Conservation (phyloP, 257 asterid species). For the Jasminum sambac region DNA sequence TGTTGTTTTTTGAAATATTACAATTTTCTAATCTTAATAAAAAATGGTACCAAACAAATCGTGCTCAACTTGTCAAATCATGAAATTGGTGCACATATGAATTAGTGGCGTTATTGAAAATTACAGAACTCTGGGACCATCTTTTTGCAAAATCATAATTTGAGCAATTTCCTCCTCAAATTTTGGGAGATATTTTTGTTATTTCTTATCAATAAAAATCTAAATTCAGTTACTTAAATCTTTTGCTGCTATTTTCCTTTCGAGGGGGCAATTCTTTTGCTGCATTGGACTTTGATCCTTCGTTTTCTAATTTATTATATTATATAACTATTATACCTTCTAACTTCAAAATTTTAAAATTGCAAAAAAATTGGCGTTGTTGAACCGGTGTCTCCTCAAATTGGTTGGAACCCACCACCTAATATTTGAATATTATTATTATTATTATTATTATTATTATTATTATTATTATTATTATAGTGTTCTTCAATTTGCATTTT, state of each 20-base stretch:
- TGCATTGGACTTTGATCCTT: slow-evolving; percentile 18
- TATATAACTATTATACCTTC: neutral
- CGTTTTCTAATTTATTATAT: neutral
- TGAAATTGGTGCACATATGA: too few relatives aligned
- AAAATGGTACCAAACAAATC: too few relatives aligned
- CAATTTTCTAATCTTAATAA: too few relatives aligned
- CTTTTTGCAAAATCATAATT: neutral
- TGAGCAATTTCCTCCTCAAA: slow-evolving; percentile 20
- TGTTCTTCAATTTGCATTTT: neutral
- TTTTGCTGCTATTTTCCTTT: neutral
- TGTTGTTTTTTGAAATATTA: too few relatives aligned
- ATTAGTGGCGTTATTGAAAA: slow-evolving; percentile 20
- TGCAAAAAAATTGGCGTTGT: slow-evolving; percentile 19
- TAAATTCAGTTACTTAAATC: neutral
- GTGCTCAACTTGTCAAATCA: too few relatives aligned
- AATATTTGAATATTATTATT: neutral
- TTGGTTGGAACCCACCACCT: slow-evolving; percentile 24
- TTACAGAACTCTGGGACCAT: slow-evolving; percentile 3
- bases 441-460: too few relatives aligned
- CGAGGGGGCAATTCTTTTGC: neutral
- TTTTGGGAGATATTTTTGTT: neutral
- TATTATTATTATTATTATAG: neutral
- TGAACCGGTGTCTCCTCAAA: slow-evolving; percentile 21
- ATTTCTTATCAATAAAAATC: neutral
- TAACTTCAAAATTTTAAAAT: neutral